Base-by-base conservation (phyloP, 768 basidiomycete genomes). In the Pisolithus marmoratus region DNA sequence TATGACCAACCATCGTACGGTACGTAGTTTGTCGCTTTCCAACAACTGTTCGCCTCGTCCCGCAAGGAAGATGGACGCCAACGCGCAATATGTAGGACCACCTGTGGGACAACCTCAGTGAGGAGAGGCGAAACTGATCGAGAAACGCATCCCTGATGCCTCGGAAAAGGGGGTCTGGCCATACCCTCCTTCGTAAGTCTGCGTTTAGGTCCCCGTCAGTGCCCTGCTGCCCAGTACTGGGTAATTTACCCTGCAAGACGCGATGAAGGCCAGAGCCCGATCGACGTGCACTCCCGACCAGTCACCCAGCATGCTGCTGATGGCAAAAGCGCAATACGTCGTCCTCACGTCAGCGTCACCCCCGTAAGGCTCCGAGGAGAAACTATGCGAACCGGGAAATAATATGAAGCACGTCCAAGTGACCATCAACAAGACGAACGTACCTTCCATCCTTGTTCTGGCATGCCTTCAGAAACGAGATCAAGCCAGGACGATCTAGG, bases 121-220 rank as follows among this genome's bases (percentile, higher is more conserved):
- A 36, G 24, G 22, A 50, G n/a, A 44, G 23, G 38, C 17, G 24
- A 42, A n/a, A 41, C 14, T 22, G n/a, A 49, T 44, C 31, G 48
- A 38, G 36, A 22, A 8, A 14, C 17, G 53, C 73, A 19, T 50
- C 89, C 92, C 94, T 67, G 93, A 84, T 4, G 94, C 86, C 70
- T 99, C 95, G 40, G 84, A 80, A 41, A 75, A 79, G 0, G 92
- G 85, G 2, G 79, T 74, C 62, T 94, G 89, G 0, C 90, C 92
- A 59, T 89, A 99, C 1, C 91, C 94, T 14, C 94, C 94, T 75
- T 96, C 94, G 61, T 93, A 90, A 3, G 85, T 84, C 94, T 97
- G 57, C 15, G 46, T 31, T 34, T n/a, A 19, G 5, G 20, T 15
- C 15, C 50, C 20, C 22, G 43, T 61, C 27, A 58, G 15, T 40